Percentiles rank a stretch among this genome's conserved stretches.
Conservation (phyloP, 148 eudicot genomes). For the Hydrangea macrophylla region DNA sequence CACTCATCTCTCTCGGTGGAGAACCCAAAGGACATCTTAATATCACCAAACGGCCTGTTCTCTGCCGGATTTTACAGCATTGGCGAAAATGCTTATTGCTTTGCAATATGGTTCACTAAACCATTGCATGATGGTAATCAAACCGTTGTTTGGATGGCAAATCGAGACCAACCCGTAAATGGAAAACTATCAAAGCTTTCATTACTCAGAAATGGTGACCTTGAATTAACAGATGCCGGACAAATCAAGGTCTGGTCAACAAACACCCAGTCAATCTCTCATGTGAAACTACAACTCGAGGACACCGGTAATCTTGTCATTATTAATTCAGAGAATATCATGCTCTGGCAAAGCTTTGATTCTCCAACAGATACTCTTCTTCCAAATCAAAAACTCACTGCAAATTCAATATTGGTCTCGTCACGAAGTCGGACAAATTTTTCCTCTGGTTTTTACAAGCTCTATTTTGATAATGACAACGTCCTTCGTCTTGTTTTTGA, state of each 20-base stretch:
- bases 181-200: constrained; percentile 29
- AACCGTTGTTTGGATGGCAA: constrained; percentile 41
- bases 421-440: constrained; percentile 13
- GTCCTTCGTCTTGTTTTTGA: constrained; percentile 11
- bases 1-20: constrained; percentile 28
- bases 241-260: constrained; percentile 29
- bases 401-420: constrained; percentile 16
- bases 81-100: constrained; percentile 28
- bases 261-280: not conserved
- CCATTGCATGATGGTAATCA: constrained; percentile 9
- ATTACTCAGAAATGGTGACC: constrained; percentile 25
- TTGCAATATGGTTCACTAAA: constrained; percentile 37
- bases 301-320: constrained; percentile 7
- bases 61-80: constrained; percentile 35
- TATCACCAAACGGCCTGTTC: constrained; percentile 34
- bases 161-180: constrained; percentile 34
- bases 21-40: constrained; percentile 19
- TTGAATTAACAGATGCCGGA: constrained; percentile 32
- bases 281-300: not conserved
- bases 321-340: not conserved
- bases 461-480: constrained; percentile 20
- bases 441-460: constrained; percentile 25
- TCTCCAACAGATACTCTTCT: constrained; percentile 33
- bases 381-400: constrained; percentile 27
- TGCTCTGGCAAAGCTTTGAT: constrained; percentile 9